phyloP scores from a whole-genome alignment of 371 early-diverging fungal genomes.

The Syncephalastrum sp. region DNA sequence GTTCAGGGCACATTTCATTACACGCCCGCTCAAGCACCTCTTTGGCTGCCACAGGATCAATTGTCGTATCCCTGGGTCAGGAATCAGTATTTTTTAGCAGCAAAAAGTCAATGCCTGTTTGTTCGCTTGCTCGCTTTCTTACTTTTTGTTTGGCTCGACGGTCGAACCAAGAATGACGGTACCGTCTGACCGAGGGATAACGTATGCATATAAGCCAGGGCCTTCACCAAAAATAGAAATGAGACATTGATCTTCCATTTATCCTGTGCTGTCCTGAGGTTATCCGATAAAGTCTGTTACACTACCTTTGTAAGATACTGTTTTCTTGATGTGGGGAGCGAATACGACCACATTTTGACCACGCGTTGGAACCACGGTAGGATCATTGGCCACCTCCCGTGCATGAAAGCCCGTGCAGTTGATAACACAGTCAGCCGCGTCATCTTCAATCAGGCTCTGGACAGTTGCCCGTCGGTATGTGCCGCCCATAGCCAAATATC shows the following conservation, averaged over 20 bases:
- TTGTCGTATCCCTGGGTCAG: neutral
- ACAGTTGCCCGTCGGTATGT: conserved; percentile 26
- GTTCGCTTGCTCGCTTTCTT: conserved; percentile 5
- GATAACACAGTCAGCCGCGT: conserved; percentile 49
- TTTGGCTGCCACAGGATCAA: conserved; percentile 6
- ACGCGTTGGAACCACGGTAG: conserved; percentile 56
- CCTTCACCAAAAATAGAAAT: no score
- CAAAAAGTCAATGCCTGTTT: no score
- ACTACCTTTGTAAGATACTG: conserved; percentile 33
- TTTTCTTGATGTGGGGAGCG: conserved; percentile 56
- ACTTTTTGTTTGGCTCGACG: conserved; percentile 57
- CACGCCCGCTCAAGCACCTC: conserved; percentile 13
- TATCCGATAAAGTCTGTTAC: neutral
- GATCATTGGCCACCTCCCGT: conserved; percentile 59
- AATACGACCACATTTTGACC: conserved; percentile 67
- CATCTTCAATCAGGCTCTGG: conserved; percentile 22
- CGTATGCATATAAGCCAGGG: conserved; percentile 44
- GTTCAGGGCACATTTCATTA: conserved; percentile 16
- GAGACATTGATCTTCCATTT: no score
- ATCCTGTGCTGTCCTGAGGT: no score
- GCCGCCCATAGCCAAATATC: conserved; percentile 54
- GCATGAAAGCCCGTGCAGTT: conserved; percentile 72
- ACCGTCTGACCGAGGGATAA: conserved; percentile 73
- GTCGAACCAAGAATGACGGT: conserved; percentile 77
- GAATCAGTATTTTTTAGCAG: neutral